Evolutionary conservation across 805 yeast genomes (phyloP), one percentile per base, ranked within the genome.

Genomic region (Saturnispora quitensis): DNA sequence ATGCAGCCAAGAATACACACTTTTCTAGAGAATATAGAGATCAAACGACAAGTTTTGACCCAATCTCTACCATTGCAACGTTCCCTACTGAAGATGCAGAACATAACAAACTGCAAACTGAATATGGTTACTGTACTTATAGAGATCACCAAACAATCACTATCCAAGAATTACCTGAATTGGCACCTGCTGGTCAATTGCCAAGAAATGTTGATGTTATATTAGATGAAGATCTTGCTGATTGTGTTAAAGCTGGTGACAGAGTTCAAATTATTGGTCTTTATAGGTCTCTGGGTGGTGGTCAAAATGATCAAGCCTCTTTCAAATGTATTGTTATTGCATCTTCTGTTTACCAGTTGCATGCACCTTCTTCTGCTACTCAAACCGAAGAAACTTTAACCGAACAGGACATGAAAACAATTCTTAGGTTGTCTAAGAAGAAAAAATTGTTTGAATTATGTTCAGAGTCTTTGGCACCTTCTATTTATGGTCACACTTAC

Each of bases 121-220:
- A 93, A 66, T 93, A 88, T 62, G 99, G 99, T 1, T 86, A 82
- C 63, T 84, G 90, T 7, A 89, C 95, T 28, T 93, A 88, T 66
- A 76, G 91, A 60, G 99, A 93, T 68, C 97, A 91, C 66, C 99
- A 93, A 69, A 85, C 89, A 40, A 77, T 93, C 36, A 80, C 97
- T 0, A 84, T 93, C 36, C 99, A 93, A 68, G 99, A 93, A 71
- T 87, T 93, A 88, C 98, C 99, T 1, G 98, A 93, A 70, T 76
- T 84, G 56, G 97, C 98, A 1, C 99, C 98, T 15, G 95, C 98
- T 0, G 99, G 99, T 52, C 98, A 91, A 70, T 74, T 93, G 56
- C 99, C 99, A 35, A 76, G 98, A 61, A 83, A 96, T 2, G 77
- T 93, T 35, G 99, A 93, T 63, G 85, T 91, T 24, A 80, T 91